phyloP scores from a whole-genome alignment of 306 rosid genomes.

The Trifolium subterraneum region DNA sequence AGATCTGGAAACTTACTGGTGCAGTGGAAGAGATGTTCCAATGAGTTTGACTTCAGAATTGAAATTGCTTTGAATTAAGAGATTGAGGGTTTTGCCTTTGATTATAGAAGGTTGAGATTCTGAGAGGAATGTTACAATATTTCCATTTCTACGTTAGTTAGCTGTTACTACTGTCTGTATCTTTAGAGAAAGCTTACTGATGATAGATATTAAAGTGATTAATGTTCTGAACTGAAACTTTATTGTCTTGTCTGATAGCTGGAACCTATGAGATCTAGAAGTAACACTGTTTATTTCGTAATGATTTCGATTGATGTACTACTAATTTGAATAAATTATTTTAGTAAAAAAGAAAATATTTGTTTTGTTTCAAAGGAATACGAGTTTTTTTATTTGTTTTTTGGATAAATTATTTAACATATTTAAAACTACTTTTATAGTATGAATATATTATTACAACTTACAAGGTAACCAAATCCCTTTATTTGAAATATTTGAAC shows the following conservation, averaged over 20 bases:
- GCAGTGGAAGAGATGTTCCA: conserved; percentile 14
- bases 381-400: too few relatives aligned
- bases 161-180: background rate
- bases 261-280: background rate
- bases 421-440: background rate
- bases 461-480: background rate
- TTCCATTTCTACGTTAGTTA: background rate
- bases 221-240: background rate
- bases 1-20: conserved; percentile 37
- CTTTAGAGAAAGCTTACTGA: background rate
- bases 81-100: conserved; percentile 33
- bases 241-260: background rate
- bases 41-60: conserved; percentile 27
- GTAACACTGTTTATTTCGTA: too few relatives aligned
- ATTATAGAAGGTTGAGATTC: background rate
- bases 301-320: too few relatives aligned
- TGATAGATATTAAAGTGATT: background rate
- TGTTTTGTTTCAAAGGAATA: background rate
- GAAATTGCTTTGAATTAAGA: background rate
- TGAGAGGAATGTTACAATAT: background rate
- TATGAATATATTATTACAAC: background rate
- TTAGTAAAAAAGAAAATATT: background rate
- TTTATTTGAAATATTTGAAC: background rate
- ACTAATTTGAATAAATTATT: too few relatives aligned
- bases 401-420: too few relatives aligned